phyloP scores from a whole-genome alignment of 2,329 filamentous ascomycete species.

The Pseudopithomyces maydicus region DNA sequence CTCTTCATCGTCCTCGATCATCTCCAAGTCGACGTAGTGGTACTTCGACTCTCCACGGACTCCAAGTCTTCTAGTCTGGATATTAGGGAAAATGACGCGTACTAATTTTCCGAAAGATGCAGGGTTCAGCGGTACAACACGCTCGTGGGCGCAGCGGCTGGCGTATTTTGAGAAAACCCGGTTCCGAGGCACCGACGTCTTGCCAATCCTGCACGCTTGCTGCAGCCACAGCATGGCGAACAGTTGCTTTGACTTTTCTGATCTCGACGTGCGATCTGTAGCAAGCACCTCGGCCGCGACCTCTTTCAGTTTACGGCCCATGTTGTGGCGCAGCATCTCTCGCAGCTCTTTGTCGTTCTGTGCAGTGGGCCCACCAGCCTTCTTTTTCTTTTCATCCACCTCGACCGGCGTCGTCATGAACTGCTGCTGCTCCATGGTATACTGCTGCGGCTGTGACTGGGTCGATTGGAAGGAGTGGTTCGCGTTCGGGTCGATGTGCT shows the following conservation, averaged over 20 bases:
- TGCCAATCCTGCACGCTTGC: conserved; percentile 70
- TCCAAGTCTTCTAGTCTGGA: conserved; percentile 89
- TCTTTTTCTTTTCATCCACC: conserved; percentile 56
- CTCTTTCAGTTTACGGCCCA: conserved; percentile 69
- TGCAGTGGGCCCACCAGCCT: conserved; percentile 66
- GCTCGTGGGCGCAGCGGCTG: conserved; percentile 86
- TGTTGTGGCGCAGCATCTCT: conserved; percentile 73
- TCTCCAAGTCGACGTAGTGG: conserved; percentile 72
- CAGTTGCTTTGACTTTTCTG: conserved; percentile 81
- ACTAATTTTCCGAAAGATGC: conserved; percentile 98
- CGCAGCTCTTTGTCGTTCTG: conserved; percentile 83
- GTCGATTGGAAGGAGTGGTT: conserved; percentile 33
- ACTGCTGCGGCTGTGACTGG: conserved; percentile 17
- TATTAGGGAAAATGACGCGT: conserved; percentile 90
- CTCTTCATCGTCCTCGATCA: conserved; percentile 51
- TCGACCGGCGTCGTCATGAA: conserved; percentile 35
- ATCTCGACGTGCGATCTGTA: conserved; percentile 79
- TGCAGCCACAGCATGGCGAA: conserved; percentile 90
- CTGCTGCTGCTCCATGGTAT: conserved; percentile 22
- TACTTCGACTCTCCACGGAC: conserved; percentile 98
- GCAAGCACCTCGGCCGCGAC: conserved; percentile 77
- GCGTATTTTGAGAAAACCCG: conserved; percentile 96
- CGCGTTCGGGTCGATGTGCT: conserved; percentile 31
- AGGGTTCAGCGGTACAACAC: conserved; percentile 93
- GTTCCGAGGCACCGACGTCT: conserved; percentile 87